Evolutionary conservation across 2,329 filamentous ascomycete genomes (phyloP).

Genomic region (Phaeosphaeriaceae sp.): DNA sequence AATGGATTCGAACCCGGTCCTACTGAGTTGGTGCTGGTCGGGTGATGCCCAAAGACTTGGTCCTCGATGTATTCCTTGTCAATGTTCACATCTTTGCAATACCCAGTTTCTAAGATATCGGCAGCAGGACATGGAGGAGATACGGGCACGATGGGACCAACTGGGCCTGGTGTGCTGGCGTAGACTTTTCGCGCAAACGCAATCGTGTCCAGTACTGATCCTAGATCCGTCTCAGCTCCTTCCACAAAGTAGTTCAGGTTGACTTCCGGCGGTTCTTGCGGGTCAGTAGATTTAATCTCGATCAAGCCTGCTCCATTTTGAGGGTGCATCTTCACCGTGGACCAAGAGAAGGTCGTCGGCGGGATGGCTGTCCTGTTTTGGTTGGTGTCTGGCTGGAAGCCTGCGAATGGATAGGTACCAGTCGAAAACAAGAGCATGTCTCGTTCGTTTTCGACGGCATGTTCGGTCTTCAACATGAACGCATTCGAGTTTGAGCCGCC

Average conservation of each 20-base stretch:
- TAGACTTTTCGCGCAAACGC: slow-evolving; percentile 65
- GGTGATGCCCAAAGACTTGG: slow-evolving; percentile 28
- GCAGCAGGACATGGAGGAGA: slow-evolving; percentile 49
- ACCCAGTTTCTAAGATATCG: slow-evolving; percentile 32
- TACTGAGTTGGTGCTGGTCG: slow-evolving; percentile 26
- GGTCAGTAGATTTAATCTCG: slow-evolving; percentile 64
- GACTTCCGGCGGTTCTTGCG: slow-evolving; percentile 67
- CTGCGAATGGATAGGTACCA: slow-evolving; percentile 57
- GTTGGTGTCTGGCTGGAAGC: slow-evolving; percentile 60
- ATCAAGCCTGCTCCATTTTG: slow-evolving; percentile 67
- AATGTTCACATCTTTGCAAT: slow-evolving; percentile 18
- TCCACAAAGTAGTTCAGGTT: slow-evolving; percentile 38
- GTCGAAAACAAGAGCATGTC: slow-evolving; percentile 60
- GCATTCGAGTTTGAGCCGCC: slow-evolving; percentile 59
- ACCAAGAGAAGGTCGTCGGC: slow-evolving; percentile 46
- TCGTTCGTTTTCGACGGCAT: slow-evolving; percentile 54
- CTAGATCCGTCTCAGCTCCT: slow-evolving; percentile 61
- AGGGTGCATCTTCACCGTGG: slow-evolving; percentile 66
- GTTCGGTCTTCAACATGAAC: slow-evolving; percentile 50
- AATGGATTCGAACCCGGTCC: slow-evolving; percentile 33
- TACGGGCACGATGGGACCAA: slow-evolving; percentile 37
- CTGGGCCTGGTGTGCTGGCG: slow-evolving; percentile 60
- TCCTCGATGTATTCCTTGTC: slow-evolving; percentile 28
- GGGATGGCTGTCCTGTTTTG: slow-evolving; percentile 40
- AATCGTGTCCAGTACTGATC: slow-evolving; percentile 60